Percentiles rank a stretch among this genome's conserved stretches.
Conservation (phyloP, 2,329 filamentous ascomycete species). For the Alternaria rosae region DNA sequence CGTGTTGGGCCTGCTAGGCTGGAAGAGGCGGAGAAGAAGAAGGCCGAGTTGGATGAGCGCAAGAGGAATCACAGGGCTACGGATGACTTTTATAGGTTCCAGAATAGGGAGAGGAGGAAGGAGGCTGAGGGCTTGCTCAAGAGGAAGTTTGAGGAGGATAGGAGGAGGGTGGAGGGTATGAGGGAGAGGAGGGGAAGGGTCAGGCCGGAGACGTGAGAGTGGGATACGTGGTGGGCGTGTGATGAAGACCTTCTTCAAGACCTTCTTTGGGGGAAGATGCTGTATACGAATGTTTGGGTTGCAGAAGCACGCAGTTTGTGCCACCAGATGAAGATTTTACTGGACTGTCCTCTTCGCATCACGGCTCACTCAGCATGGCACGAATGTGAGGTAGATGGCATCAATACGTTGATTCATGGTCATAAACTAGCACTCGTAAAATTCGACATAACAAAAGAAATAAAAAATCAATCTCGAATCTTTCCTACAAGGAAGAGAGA, state of each 20-base stretch:
- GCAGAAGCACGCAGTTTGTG: neutral
- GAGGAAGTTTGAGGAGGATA: conserved; percentile 78
- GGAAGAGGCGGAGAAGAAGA: conserved; percentile 69
- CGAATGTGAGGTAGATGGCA: neutral
- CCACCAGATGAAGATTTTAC: too few species aligned
- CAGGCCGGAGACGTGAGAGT: conserved; percentile 33
- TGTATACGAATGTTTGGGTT: neutral
- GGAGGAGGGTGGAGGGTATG: conserved; percentile 74
- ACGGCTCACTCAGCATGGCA: neutral
- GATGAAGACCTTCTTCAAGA: neutral
- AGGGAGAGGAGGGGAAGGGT: conserved; percentile 63
- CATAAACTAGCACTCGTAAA: neutral
- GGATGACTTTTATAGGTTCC: conserved; percentile 83
- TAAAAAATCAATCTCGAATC: neutral
- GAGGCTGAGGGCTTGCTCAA: conserved; percentile 73
- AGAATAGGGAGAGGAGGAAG: conserved; percentile 81
- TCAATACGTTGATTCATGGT: neutral
- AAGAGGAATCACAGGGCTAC: conserved; percentile 64
- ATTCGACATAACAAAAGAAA: neutral
- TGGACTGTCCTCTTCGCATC: neutral
- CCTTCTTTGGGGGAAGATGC: neutral
- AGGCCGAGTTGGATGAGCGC: conserved; percentile 60
- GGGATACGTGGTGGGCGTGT: neutral
- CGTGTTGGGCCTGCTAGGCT: conserved; percentile 74
- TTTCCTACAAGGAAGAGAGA: neutral